Base-by-base conservation (phyloP, 202 grass and related monocot genomes). In the Dendrocalamus latiflorus region DNA sequence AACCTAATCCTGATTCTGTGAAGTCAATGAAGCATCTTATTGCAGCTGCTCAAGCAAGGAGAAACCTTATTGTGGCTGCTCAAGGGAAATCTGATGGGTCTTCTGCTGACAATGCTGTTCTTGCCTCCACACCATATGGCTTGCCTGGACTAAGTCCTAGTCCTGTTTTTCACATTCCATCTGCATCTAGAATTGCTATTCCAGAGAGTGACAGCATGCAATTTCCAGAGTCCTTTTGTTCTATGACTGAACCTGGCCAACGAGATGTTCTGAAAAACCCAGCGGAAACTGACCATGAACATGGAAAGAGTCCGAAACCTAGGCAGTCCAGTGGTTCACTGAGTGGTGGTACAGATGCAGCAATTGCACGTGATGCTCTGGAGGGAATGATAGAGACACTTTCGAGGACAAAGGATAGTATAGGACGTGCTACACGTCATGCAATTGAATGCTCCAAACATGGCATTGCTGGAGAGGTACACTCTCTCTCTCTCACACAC, bases 21-120 rank as follows among this genome's bases (percentile, higher is more conserved):
- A 95, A 73, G 53, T 99, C 96, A 85, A 95, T 99, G 89, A 99
- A 92, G 75, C 80, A 93, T 91, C 93, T 99, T 80, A 99, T 99
- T 83, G 96, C 96, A 84, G 96, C 88, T 89, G 96, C 96, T 75
- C 94, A 93, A 79, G 94, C 94, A 65, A 91, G 88, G 87, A 96
- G 93, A 78, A 93, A 90, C 43, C 91, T 95, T 68, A 91, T 95
- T 83, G 96, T 67, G 9, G 86, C 84, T 90, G 75, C 87, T 90
- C 90, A 94, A 72, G 86, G 89, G 57, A 92, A 93, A 39, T 91
- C 82, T 74, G 85, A 91, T 76, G 79, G 86, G 21, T 48, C 68
- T 80, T 73, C 59, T n/a, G 24, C 62, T 39, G 88, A 89, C 49
- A 90, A 85, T 89, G 72, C 67, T 81, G 81, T 83, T 88, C 81